Evolutionary conservation across 495 filamentous ascomycete genomes (phyloP).

Genomic region (Penicillium roqueforti): DNA sequence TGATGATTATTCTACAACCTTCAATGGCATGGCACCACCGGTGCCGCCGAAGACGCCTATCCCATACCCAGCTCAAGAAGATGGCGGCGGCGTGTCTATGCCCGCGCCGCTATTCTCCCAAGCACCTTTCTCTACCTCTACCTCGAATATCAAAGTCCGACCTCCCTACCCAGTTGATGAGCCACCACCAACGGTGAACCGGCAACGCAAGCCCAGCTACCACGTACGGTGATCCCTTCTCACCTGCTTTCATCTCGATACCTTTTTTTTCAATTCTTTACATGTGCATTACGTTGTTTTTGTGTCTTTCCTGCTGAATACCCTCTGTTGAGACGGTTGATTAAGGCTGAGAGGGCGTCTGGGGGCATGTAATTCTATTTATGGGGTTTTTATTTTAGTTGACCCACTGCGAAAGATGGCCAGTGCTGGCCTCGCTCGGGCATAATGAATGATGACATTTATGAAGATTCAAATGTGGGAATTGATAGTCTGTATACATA

Average conservation of each 20-base stretch:
- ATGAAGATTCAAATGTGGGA: constrained; percentile 7
- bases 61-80: constrained; percentile 42
- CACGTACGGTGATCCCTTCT: constrained; percentile 44
- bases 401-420: background rate
- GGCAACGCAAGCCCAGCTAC: constrained; percentile 80
- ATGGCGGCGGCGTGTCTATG: constrained; percentile 33
- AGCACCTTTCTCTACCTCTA: constrained; percentile 10
- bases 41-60: constrained; percentile 83
- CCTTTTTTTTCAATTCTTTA: background rate
- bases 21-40: constrained; percentile 61
- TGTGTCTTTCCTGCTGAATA: constrained; percentile 24
- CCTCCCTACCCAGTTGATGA: constrained; percentile 81
- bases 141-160: constrained; percentile 28
- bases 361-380: constrained; percentile 7
- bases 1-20: constrained; percentile 37
- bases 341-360: constrained; percentile 13
- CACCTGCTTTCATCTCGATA: constrained; percentile 3
- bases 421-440: background rate
- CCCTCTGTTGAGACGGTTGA: constrained; percentile 23
- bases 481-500: constrained; percentile 13
- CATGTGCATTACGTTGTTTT: constrained; percentile 7
- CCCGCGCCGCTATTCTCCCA: constrained; percentile 29
- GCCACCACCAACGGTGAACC: constrained; percentile 77
- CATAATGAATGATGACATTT: constrained; percentile 24
- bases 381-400: background rate